phyloP scores from a whole-genome alignment of 1,139 yeast genomes.

The Yarrowia galli region DNA sequence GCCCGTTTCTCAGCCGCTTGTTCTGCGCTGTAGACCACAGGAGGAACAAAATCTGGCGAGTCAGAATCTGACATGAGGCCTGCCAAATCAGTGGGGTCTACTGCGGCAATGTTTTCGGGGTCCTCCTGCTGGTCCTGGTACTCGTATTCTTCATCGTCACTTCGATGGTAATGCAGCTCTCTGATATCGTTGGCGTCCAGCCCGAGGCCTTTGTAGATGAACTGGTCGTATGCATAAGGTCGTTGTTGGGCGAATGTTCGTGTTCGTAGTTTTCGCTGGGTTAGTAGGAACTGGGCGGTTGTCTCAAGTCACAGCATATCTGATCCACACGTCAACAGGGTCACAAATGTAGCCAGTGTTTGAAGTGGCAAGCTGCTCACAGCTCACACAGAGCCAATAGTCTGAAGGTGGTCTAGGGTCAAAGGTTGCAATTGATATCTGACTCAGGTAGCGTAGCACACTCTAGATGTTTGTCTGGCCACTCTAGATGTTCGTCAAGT shows the following conservation, averaged over 20 bases:
- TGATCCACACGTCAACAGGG: too few relatives aligned
- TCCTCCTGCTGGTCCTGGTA: slow-evolving; percentile 28
- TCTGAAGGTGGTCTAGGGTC: too few relatives aligned
- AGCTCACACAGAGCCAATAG: too few relatives aligned
- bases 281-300: too few relatives aligned
- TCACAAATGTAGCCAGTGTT: too few relatives aligned
- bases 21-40: background rate
- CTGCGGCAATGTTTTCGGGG: background rate
- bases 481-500: too few relatives aligned
- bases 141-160: slow-evolving; percentile 31
- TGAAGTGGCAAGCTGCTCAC: too few relatives aligned
- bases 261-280: slow-evolving; percentile 24
- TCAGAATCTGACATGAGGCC: slow-evolving; percentile 13
- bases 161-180: slow-evolving; percentile 8
- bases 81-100: slow-evolving; percentile 17
- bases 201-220: slow-evolving; percentile 2
- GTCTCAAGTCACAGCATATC: too few relatives aligned
- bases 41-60: slow-evolving; percentile 20
- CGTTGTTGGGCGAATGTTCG: slow-evolving; percentile 13
- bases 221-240: slow-evolving; percentile 18
- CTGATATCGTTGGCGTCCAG: slow-evolving; percentile 21
- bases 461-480: too few relatives aligned
- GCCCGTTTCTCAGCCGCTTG: slow-evolving; percentile 12
- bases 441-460: too few relatives aligned
- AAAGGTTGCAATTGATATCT: too few relatives aligned